These are phyloP conservation scores for Blastomyces parvus DNA, from an alignment of 2,329 filamentous ascomycete genomes.

Conservation along the genomic window DNA sequence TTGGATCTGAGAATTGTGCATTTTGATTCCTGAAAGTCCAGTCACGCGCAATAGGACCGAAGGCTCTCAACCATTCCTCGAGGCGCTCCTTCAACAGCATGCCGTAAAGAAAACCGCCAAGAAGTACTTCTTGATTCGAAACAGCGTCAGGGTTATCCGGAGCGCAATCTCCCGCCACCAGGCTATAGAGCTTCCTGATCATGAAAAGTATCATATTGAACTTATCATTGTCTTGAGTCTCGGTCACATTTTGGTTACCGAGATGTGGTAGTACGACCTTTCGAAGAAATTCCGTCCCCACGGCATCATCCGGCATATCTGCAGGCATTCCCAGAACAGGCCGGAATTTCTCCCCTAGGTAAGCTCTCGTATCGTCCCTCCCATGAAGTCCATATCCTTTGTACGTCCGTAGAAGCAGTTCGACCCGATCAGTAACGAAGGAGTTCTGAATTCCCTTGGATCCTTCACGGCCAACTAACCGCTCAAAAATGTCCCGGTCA, in stretches of 20 bases:
- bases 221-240: conserved; percentile 79
- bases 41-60: conserved; percentile 45
- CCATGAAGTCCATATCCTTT: conserved; percentile 81
- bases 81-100: conserved; percentile 93
- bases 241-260: conserved; percentile 73
- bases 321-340: conserved; percentile 76
- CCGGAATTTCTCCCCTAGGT: conserved; percentile 83
- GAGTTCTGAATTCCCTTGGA: conserved; percentile 77
- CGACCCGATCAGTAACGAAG: conserved; percentile 88
- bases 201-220: conserved; percentile 92
- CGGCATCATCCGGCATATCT: conserved; percentile 77
- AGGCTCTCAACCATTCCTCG: conserved; percentile 75
- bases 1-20: conserved; percentile 59
- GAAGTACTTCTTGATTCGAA: conserved; percentile 87
- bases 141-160: conserved; percentile 95
- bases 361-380: conserved; percentile 70
- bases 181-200: conserved; percentile 86
- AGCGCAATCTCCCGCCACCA: conserved; percentile 85
- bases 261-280: conserved; percentile 87
- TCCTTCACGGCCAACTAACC: conserved; percentile 67
- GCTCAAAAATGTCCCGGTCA: conserved; percentile 90
- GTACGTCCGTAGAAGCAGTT: conserved; percentile 84
- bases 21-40: conserved; percentile 46
- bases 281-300: conserved; percentile 81
- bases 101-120: conserved; percentile 87